Conservation (phyloP, 257 asterid genomes). For the Cinchona pubescens region DNA sequence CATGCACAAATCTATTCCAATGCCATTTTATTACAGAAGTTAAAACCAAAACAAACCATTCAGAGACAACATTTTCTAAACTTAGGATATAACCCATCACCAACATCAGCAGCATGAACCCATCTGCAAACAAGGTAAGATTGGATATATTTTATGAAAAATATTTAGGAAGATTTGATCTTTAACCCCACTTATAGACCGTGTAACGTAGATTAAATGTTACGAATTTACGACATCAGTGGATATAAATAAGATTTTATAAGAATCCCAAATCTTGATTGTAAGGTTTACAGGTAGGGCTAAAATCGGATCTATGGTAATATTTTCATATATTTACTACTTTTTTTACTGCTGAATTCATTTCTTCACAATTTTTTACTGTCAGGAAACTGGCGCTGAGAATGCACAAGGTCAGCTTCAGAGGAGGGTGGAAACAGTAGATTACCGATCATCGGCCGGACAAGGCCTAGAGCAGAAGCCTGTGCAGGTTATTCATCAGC, state of each 20-base stretch:
- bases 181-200: too few relatives aligned
- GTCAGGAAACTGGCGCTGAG: conserved; percentile 22
- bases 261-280: too few relatives aligned
- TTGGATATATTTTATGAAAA: too few relatives aligned
- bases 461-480: conserved; percentile 41
- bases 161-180: too few relatives aligned
- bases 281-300: too few relatives aligned
- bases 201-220: too few relatives aligned
- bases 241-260: too few relatives aligned
- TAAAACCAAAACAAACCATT: neutral
- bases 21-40: neutral
- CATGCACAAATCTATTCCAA: neutral
- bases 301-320: too few relatives aligned
- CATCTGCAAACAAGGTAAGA: conserved; percentile 39
- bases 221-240: too few relatives aligned
- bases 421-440: conserved; percentile 39
- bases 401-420: conserved; percentile 30
- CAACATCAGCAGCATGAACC: conserved; percentile 26
- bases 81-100: neutral
- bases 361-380: neutral
- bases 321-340: neutral
- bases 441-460: conserved; percentile 40
- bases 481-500: conserved; percentile 46
- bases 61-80: neutral
- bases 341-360: neutral